Evolutionary conservation across 345 rosid species (phyloP), one percentile per base, ranked within the genome.

Genomic region (Draba incana): DNA sequence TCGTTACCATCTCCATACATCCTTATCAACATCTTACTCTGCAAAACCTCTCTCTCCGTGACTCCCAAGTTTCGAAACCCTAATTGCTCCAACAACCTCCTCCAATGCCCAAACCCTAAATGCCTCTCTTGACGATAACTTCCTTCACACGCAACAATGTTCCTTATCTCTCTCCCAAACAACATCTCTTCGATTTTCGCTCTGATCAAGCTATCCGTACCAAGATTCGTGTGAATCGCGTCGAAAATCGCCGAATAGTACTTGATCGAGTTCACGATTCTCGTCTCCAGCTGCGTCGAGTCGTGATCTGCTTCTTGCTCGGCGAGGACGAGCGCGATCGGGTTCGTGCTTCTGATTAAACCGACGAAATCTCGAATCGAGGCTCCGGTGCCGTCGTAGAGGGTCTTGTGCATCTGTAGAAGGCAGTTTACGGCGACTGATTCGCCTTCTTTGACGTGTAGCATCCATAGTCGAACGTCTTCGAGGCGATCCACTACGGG

Each of bases 391-490:
- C 74, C 75, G 41, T 87, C 89, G 43, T 94, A 84, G 4, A 94
- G 93, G 4, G 81, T 88, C 85, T 86, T 91, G 72, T 94, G 99
- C 82, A 94, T 75, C 71, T 94, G 99, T 79, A 85, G 74, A 12
- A 86, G 57, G 64, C 99, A 91, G 70, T 89, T 94, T 20, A 91
- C 84, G 1, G 90, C 99, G 20, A 91, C 98, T 20, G 77, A 65
- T 64, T 89, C 99, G 14, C 81, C 85, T 75, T 89, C 99, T 82
- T 89, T 94, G 69, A 94, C 92, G 77, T 94, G 99, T 28, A 94
- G 98, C 99, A 94, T 94, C 99, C 99, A 94, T 69, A 94, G 71
- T 77, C 99, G 85, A 61, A 91, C 99, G 68, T 94, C 99, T 63
- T 94, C 99, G 47, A 94, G 79, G 68, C 98, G 81, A 76, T 94